A percentile compares a stretch with the other conserved stretches of the same genome.
These are phyloP conservation scores for Ochromonas danica DNA, from an alignment of 108 stramenopile genomes.

Conservation along the genomic window DNA sequence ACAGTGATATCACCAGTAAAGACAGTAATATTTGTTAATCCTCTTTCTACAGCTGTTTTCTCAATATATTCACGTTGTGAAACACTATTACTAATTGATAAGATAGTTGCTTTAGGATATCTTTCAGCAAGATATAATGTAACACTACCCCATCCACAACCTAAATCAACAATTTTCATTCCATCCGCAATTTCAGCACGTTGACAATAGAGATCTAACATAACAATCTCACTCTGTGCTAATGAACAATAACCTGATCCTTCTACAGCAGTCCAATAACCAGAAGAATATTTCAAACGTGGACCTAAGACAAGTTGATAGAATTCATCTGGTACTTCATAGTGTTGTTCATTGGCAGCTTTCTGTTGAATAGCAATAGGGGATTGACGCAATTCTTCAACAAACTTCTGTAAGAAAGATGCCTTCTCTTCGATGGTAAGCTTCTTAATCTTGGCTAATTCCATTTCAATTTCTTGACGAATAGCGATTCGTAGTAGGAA, in stretches of 20 bases:
- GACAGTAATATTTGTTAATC: conserved; percentile 77
- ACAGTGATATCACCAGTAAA: conserved; percentile 67
- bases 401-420: conserved; percentile 3
- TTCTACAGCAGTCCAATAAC: conserved; percentile 39
- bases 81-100: conserved; percentile 70
- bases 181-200: conserved; percentile 79
- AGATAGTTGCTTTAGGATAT: conserved; percentile 54
- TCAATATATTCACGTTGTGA: conserved; percentile 83
- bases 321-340: conserved; percentile 89
- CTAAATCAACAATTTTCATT: conserved; percentile 71
- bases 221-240: conserved; percentile 73
- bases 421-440: background rate
- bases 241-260: conserved; percentile 29
- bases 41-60: conserved; percentile 66
- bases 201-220: conserved; percentile 77
- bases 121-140: conserved; percentile 65
- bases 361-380: conserved; percentile 71
- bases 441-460: conserved; percentile 44
- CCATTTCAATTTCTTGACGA: conserved; percentile 38
- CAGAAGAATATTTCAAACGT: conserved; percentile 82
- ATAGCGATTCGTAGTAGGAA: conserved; percentile 50
- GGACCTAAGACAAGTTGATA: conserved; percentile 77
- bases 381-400: conserved; percentile 52
- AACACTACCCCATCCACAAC: conserved; percentile 94
- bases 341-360: conserved; percentile 92